Evolutionary conservation across 2,329 filamentous ascomycete species (phyloP).

Genomic region (Colletotrichum sp.): DNA sequence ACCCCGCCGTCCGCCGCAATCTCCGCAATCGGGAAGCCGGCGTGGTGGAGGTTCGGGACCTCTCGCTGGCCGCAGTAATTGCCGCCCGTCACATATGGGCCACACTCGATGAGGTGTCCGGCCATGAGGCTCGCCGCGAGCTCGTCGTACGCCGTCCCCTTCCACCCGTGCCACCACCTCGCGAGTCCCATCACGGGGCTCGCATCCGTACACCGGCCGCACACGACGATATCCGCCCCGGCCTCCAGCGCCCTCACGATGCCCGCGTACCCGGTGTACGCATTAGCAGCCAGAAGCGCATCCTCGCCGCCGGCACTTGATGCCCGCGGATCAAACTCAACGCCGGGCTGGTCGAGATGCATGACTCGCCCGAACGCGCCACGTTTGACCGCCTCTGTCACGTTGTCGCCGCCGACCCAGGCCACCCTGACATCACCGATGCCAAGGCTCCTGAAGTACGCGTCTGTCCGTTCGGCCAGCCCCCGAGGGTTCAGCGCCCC

Average conservation of each 20-base stretch:
- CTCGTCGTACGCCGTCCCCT: constrained; percentile 47
- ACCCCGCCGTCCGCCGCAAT: constrained; percentile 33
- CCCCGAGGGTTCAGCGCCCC: constrained; percentile 59
- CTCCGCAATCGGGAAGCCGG: constrained; percentile 42
- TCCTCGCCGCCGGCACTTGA: not conserved
- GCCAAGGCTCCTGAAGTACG: constrained; percentile 30
- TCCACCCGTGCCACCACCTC: constrained; percentile 60
- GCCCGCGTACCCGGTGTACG: constrained; percentile 54
- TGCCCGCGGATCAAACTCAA: not conserved
- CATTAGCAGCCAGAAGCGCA: constrained; percentile 42
- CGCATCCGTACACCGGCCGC: constrained; percentile 52
- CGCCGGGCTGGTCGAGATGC: constrained; percentile 21
- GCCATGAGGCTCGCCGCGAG: constrained; percentile 56
- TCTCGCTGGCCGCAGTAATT: constrained; percentile 59
- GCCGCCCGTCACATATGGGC: constrained; percentile 55
- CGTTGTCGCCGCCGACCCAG: constrained; percentile 42
- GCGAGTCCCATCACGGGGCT: constrained; percentile 60
- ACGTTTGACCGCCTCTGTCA: constrained; percentile 25
- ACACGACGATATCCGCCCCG: constrained; percentile 53
- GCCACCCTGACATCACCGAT: constrained; percentile 34
- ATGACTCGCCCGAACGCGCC: constrained; percentile 23
- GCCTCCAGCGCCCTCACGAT: constrained; percentile 45
- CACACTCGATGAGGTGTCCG: constrained; percentile 59
- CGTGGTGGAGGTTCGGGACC: constrained; percentile 30
- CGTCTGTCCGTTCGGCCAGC: constrained; percentile 41